phyloP scores from a whole-genome alignment of 140 eudicot genomes.

The Oenanthe javanica region DNA sequence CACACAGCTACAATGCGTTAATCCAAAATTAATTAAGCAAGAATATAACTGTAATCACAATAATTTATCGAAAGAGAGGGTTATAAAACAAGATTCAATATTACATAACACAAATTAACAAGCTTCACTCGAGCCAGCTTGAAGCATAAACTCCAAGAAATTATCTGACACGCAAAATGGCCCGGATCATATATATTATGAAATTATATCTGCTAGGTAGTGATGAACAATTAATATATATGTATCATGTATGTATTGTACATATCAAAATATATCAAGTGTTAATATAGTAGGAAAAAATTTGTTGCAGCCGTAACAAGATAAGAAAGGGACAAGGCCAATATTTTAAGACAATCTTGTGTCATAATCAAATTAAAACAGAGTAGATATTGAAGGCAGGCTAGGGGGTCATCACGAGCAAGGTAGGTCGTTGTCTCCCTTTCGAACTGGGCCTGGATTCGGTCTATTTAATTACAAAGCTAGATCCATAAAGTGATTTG shows the following conservation, averaged over 20 bases:
- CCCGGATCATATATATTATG: background rate
- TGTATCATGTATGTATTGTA: background rate
- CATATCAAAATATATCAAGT: background rate
- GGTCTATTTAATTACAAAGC: background rate
- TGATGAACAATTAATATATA: background rate
- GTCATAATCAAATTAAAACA: conserved; percentile 1
- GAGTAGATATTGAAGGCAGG: background rate
- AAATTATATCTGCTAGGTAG: background rate
- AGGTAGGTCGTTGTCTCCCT: conserved; percentile 6
- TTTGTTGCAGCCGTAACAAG: background rate
- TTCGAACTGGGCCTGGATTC: background rate
- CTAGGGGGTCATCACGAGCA: conserved; percentile 4
- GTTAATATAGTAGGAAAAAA: background rate
- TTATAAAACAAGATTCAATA: no score
- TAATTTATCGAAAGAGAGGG: no score
- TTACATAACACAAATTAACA: no score
- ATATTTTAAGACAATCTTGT: conserved; percentile 5
- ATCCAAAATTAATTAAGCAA: background rate
- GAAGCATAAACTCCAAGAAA: no score
- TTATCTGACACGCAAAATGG: background rate
- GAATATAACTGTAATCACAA: background rate
- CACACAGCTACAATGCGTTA: background rate
- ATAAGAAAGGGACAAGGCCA: background rate
- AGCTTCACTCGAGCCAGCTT: no score
- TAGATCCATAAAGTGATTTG: background rate